Percentiles rank a stretch among this genome's conserved stretches.
These are phyloP conservation scores for Selaginella moellendorffii DNA, from an alignment of 75 land plant species.

Conservation along the genomic window DNA sequence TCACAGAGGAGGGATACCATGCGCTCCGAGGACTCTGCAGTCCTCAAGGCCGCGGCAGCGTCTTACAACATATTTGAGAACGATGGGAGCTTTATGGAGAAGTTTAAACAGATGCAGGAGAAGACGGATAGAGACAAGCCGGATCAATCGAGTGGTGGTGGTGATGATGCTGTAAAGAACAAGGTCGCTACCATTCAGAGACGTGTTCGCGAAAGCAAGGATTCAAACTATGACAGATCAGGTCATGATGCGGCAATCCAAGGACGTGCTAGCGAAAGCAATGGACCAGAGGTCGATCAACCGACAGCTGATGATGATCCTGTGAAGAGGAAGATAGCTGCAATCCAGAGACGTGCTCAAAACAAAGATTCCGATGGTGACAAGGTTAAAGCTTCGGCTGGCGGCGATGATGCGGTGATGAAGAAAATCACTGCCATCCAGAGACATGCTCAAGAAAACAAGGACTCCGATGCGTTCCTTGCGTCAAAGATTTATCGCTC, in stretches of 20 bases:
- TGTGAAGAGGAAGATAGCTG: too few relatives aligned
- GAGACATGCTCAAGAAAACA: not conserved
- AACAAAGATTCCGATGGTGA: slow-evolving; percentile 53
- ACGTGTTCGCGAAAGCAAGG: not conserved
- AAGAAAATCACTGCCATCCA: not conserved
- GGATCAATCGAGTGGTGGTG: too few relatives aligned
- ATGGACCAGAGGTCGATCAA: too few relatives aligned
- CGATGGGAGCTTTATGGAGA: slow-evolving; percentile 64
- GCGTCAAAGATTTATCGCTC: not conserved
- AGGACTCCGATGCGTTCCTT: not conserved
- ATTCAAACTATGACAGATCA: too few relatives aligned
- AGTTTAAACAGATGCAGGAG: slow-evolving; percentile 7
- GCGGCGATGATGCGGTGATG: not conserved
- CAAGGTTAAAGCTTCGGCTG: slow-evolving; percentile 26
- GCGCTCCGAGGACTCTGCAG: slow-evolving; percentile 36
- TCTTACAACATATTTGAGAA: slow-evolving; percentile 49
- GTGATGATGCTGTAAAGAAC: not conserved
- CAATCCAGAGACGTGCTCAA: too few relatives aligned
- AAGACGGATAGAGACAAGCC: not conserved
- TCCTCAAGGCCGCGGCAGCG: slow-evolving; percentile 43
- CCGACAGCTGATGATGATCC: too few relatives aligned
- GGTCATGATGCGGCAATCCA: too few relatives aligned
- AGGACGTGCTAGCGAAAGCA: too few relatives aligned
- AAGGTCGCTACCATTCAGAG: not conserved
- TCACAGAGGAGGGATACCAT: slow-evolving; percentile 17